Conservation (phyloP, 23 red algal genomes). For the Pyropia haitanensis region DNA sequence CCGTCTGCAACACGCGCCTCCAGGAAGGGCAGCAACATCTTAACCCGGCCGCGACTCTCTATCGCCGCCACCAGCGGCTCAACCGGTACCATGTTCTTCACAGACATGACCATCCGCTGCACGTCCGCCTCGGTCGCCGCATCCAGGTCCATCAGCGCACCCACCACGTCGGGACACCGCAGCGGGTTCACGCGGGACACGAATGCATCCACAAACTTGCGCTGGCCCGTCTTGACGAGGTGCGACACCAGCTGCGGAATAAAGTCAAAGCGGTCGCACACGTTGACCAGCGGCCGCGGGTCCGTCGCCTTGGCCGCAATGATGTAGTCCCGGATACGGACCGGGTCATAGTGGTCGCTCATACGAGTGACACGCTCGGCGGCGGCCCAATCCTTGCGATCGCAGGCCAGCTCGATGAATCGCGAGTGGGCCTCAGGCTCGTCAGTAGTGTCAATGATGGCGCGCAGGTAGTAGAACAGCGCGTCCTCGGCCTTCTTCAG, state of each 20-base stretch:
- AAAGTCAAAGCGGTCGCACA: slow-evolving; percentile 88
- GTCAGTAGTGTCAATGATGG: slow-evolving; percentile 53
- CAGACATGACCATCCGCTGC: slow-evolving; percentile 63
- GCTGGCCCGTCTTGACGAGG: slow-evolving; percentile 80
- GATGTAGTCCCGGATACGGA: slow-evolving; percentile 73
- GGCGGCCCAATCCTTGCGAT: slow-evolving; percentile 66
- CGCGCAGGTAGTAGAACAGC: slow-evolving; percentile 75
- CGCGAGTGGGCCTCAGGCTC: slow-evolving; percentile 75
- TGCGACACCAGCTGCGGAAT: slow-evolving; percentile 86
- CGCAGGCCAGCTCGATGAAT: slow-evolving; percentile 74
- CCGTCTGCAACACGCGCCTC: slow-evolving; percentile 87
- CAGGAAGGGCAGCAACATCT: slow-evolving; percentile 64
- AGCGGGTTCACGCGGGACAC: slow-evolving; percentile 85
- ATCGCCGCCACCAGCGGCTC: slow-evolving; percentile 67
- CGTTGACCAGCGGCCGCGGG: slow-evolving; percentile 93
- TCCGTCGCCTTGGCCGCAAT: slow-evolving; percentile 71
- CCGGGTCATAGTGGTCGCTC: slow-evolving; percentile 79
- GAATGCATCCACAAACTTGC: slow-evolving; percentile 86
- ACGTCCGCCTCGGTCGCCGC: slow-evolving; percentile 49
- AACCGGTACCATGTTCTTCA: slow-evolving; percentile 92
- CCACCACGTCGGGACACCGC: slow-evolving; percentile 81
- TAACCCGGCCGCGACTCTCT: slow-evolving; percentile 59
- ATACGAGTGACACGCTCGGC: slow-evolving; percentile 88
- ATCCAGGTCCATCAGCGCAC: slow-evolving; percentile 72
- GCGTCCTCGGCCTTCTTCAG: slow-evolving; percentile 66